Percentiles rank a stretch among this genome's conserved stretches.
phyloP scores from a whole-genome alignment of 805 yeast genomes.

The Lipomyces anomalus region DNA sequence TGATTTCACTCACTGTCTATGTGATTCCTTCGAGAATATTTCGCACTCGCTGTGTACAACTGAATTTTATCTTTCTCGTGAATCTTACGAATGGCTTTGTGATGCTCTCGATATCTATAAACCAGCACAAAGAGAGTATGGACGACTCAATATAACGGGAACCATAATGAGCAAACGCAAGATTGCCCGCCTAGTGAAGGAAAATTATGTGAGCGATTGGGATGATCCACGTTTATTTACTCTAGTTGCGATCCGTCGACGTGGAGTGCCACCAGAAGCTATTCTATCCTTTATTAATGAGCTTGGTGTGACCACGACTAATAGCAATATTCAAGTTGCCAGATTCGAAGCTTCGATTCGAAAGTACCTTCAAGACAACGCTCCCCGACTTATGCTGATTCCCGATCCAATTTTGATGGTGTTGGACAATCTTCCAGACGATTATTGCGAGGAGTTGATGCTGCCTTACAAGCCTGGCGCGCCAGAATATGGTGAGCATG shows the following conservation, averaged over 20 bases:
- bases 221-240: conserved; percentile 97
- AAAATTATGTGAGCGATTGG: conserved; percentile 85
- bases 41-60: conserved; percentile 95
- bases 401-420: conserved; percentile 80
- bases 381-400: conserved; percentile 92
- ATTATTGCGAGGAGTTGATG: conserved; percentile 59
- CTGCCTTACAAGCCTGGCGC: conserved; percentile 89
- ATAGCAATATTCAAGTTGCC: conserved; percentile 81
- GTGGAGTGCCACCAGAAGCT: conserved; percentile 99
- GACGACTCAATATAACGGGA: conserved; percentile 91
- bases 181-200: conserved; percentile 85
- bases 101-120: conserved; percentile 90
- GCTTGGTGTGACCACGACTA: conserved; percentile 91
- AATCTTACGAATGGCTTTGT: conserved; percentile 97
- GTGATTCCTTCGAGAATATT: conserved; percentile 94
- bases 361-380: conserved; percentile 76
- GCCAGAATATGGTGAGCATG: conserved; percentile 64
- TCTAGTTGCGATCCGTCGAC: conserved; percentile 86
- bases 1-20: conserved; percentile 98
- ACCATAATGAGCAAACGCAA: conserved; percentile 93
- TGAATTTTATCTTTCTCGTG: conserved; percentile 86
- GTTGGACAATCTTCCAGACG: conserved; percentile 74
- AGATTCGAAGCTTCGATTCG: conserved; percentile 89
- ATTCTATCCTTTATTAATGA: conserved; percentile 88
- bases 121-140: conserved; percentile 98